phyloP scores from a whole-genome alignment of 2,329 filamentous ascomycete genomes.

The Arthrobotrys sphaeroides region DNA sequence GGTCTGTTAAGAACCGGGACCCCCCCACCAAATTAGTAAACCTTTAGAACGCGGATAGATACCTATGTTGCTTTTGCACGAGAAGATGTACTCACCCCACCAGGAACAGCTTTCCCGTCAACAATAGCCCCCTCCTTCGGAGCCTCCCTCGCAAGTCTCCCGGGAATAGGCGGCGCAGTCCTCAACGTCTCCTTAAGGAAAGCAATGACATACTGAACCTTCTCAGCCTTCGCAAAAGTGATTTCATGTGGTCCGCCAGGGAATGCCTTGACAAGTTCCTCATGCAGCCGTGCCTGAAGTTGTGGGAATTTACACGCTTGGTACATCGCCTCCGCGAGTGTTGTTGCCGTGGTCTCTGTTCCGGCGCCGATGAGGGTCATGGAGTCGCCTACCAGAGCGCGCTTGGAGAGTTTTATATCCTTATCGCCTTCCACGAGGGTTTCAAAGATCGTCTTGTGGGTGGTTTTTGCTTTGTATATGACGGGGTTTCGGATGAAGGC shows the following conservation, averaged over 20 bases:
- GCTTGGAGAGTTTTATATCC: neutral
- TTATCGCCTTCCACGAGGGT: slow-evolving; percentile 4
- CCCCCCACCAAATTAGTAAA: neutral
- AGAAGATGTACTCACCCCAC: slow-evolving; percentile 7
- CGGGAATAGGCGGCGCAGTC: neutral
- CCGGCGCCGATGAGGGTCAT: neutral
- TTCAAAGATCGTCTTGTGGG: slow-evolving; percentile 17
- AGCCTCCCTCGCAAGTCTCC: neutral
- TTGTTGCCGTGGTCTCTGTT: neutral
- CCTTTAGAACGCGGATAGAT: too few relatives aligned
- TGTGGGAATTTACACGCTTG: neutral
- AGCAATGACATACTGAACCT: slow-evolving; percentile 12
- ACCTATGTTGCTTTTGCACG: too few relatives aligned
- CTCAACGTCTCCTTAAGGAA: slow-evolving; percentile 10
- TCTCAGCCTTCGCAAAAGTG: slow-evolving; percentile 7
- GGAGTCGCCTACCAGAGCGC: slow-evolving; percentile 5
- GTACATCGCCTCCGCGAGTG: slow-evolving; percentile 6
- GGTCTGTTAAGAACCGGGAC: neutral
- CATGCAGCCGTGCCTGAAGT: slow-evolving; percentile 10
- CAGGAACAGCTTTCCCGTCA: neutral
- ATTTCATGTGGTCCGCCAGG: neutral
- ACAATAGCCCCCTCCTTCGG: neutral
- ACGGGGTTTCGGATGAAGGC: neutral
- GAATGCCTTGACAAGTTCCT: slow-evolving; percentile 20
- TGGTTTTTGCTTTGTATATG: neutral